Percentiles rank a stretch among this genome's conserved stretches.
Evolutionary conservation across 2,329 filamentous ascomycete species (phyloP).

Genomic region (Elsinoe fawcettii): DNA sequence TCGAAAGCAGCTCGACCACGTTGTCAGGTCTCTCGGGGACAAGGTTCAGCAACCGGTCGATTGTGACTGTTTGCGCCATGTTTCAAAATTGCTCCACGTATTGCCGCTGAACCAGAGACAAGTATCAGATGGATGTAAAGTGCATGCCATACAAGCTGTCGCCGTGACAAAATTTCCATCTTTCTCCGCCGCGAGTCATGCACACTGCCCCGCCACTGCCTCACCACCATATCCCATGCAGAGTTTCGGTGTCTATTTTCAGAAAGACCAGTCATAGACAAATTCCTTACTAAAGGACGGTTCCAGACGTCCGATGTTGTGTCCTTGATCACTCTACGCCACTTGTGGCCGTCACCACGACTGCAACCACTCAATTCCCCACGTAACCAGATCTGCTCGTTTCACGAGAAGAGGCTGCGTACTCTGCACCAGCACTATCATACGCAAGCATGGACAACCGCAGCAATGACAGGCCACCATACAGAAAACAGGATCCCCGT

Average conservation of each 20-base stretch:
- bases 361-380: background rate
- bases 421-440: background rate
- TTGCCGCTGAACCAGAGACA: background rate
- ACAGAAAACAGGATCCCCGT: conserved; percentile 59
- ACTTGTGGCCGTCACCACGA: too few relatives aligned
- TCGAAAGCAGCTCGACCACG: conserved; percentile 65
- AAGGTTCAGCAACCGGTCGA: conserved; percentile 43
- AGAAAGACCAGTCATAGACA: too few relatives aligned
- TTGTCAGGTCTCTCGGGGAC: conserved; percentile 73
- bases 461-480: conserved; percentile 45
- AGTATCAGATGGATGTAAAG: background rate
- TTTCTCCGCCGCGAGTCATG: too few relatives aligned
- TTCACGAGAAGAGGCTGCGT: background rate
- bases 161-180: too few relatives aligned
- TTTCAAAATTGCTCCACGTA: background rate
- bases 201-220: too few relatives aligned
- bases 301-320: too few relatives aligned
- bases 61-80: conserved; percentile 30
- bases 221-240: too few relatives aligned
- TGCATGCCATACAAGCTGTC: background rate
- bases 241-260: too few relatives aligned
- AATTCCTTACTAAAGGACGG: too few relatives aligned
- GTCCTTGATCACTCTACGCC: too few relatives aligned
- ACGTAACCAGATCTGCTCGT: background rate
- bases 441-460: conserved; percentile 43